Evolutionary conservation across 1,284 basidiomycete genomes (phyloP), one percentile per base, ranked within the genome.

Genomic region (Marasmius fiardii): DNA sequence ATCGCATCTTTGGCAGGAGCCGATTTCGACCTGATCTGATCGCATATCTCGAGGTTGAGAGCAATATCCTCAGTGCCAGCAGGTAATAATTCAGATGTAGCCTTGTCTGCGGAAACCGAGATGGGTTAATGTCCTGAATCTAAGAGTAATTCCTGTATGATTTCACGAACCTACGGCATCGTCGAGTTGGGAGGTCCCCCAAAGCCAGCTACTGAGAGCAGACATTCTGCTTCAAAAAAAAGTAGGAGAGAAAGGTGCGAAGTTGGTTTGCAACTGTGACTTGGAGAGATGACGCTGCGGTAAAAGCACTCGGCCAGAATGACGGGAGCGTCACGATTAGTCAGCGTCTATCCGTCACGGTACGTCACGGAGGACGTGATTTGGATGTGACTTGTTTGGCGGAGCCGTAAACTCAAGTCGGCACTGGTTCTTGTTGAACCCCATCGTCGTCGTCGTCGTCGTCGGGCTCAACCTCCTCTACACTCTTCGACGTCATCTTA

Each of bases 41-140:
- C 96, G 62, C 93, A 95, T 77, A 98, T 93, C 68, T 98, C 95
- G 60, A 99, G 88, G 66, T 93, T 94, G 61, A 95, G 80, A 2
- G 93, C 92, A 44, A 98, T 95, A 70, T 98, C 95, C 70, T 96
- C 93, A 53, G 82, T 72, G 47, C 89, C 90, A 52, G 81, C 76
- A 41, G 93, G 92, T 51, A 94, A 74, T 31, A 94, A 78, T 70
- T 95, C 92, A 12, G 93, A 94, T 21, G 94, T 96, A 43, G 92
- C 92, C 74, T 92, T 94, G 74, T 95, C 93, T 93, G 64, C 48
- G 28, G 51, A 55, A 50, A 54, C 20, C 33, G 20, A 47, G 56
- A 23, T 18, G 14, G 28, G 39, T 54, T 43, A 24, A 60, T 10
- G 4, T 31, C 28, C 28, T 31, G 24, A 47, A 20, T 44, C 11